Evolutionary conservation across 345 rosid genomes (phyloP).

Genomic region (Murraya koenigii): DNA sequence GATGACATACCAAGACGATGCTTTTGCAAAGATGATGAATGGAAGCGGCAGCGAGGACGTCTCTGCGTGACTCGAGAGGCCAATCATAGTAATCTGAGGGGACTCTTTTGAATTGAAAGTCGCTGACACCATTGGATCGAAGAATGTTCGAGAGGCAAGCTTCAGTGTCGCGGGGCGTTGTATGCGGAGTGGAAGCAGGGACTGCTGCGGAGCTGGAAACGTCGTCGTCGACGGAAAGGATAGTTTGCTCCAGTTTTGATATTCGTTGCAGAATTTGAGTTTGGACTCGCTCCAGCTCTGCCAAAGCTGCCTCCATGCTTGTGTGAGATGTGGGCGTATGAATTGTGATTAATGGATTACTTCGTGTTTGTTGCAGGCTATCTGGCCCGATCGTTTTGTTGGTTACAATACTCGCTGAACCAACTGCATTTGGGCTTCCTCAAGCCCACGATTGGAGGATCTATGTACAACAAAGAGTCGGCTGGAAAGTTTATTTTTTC

Average conservation of each 20-base stretch:
- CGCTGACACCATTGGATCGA: constrained; percentile 47
- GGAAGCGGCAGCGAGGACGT: constrained; percentile 67
- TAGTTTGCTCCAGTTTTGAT: constrained; percentile 42
- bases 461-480: no score
- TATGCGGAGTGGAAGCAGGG: constrained; percentile 14
- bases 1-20: constrained; percentile 70
- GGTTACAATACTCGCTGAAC: not conserved
- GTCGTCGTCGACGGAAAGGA: constrained; percentile 25
- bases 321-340: not conserved
- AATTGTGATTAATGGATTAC: not conserved
- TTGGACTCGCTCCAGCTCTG: constrained; percentile 62
- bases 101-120: constrained; percentile 62
- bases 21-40: constrained; percentile 87
- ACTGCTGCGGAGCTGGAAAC: constrained; percentile 2
- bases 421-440: not conserved
- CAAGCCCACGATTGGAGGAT: not conserved
- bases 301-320: constrained; percentile 43
- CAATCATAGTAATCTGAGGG: constrained; percentile 71
- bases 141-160: constrained; percentile 67
- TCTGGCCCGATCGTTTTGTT: not conserved
- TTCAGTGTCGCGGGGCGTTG: constrained; percentile 32
- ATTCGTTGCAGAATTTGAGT: constrained; percentile 50
- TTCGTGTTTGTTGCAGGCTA: not conserved
- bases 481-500: no score
- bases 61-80: constrained; percentile 69